A percentile compares a stretch with the other conserved stretches of the same genome.
These are phyloP conservation scores for Aureobasidium namibiae DNA, from an alignment of 2,329 filamentous ascomycete species.

Conservation along the genomic window DNA sequence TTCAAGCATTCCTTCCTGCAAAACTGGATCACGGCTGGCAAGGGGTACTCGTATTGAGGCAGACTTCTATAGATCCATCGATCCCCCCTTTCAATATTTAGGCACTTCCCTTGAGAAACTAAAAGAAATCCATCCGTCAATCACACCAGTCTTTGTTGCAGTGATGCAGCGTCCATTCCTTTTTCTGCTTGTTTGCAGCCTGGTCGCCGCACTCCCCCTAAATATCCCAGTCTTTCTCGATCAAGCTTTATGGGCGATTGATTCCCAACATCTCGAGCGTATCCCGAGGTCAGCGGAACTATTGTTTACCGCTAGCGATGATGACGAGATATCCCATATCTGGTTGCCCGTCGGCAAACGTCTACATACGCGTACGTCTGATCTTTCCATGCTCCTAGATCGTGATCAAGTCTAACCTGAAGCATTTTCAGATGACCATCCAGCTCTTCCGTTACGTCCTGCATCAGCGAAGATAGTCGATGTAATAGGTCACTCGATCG, in stretches of 20 bases:
- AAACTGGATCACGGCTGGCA: not conserved
- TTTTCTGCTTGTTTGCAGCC: not conserved
- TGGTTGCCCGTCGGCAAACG: conserved; percentile 25
- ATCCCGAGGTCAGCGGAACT: conserved; percentile 23
- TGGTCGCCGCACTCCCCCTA: not conserved
- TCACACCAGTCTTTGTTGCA: not conserved
- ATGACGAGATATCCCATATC: conserved; percentile 20
- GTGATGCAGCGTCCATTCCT: conserved; percentile 2
- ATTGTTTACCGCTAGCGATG: conserved; percentile 19
- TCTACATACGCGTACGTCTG: conserved; percentile 19
- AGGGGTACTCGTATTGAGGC: not conserved
- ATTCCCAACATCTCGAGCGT: conserved; percentile 17
- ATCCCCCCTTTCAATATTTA: not conserved
- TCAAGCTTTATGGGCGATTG: not conserved
- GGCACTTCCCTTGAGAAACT: not conserved
- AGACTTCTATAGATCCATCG: not conserved
- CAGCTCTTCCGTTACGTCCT: conserved; percentile 23
- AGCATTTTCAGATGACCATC: conserved; percentile 19
- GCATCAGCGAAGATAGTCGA: conserved; percentile 18
- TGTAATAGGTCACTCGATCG: not conserved
- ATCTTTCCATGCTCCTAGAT: not conserved
- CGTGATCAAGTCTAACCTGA: not conserved
- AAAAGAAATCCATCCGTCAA: not conserved
- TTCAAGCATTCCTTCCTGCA: conserved; percentile 2
- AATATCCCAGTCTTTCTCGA: not conserved